phyloP scores from a whole-genome alignment of 2,329 filamentous ascomycete species.

The Phyllosticta citrichinensis region DNA sequence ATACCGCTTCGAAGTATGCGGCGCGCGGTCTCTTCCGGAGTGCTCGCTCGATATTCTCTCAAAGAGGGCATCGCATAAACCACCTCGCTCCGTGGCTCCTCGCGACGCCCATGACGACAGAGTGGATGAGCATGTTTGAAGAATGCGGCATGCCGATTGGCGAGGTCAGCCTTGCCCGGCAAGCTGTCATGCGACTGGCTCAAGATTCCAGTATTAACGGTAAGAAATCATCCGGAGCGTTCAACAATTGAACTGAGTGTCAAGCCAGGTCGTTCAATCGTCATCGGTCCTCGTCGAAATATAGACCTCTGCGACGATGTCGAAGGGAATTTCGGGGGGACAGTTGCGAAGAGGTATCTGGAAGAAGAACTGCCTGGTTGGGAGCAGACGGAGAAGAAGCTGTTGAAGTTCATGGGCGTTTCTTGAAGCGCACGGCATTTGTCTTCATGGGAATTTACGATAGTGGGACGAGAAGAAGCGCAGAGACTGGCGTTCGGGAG shows the following conservation, averaged over 20 bases:
- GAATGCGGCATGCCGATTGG: not conserved
- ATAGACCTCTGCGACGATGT: not conserved
- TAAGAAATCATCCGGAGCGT: not conserved
- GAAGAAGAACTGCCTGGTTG: not conserved
- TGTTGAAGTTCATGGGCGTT: not conserved
- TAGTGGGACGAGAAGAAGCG: not conserved
- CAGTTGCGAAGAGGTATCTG: not conserved
- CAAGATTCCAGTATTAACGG: not conserved
- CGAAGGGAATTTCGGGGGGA: not conserved
- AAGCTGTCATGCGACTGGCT: not conserved
- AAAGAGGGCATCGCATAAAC: conserved; percentile 14
- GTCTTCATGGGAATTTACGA: not conserved
- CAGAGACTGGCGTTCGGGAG: not conserved
- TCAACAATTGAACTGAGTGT: not conserved
- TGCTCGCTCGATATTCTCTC: conserved; percentile 13
- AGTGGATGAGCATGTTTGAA: not conserved
- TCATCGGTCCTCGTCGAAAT: not conserved
- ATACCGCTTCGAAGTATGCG: conserved; percentile 21
- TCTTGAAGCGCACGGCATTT: not conserved
- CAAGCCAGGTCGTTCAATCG: not conserved
- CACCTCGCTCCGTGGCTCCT: conserved; percentile 22
- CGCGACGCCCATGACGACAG: conserved; percentile 14
- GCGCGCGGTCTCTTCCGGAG: conserved; percentile 20
- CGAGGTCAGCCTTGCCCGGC: not conserved
- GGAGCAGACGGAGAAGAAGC: not conserved